Conservation (phyloP, 2,329 filamentous ascomycete genomes). For the Penicillium concentricum region DNA sequence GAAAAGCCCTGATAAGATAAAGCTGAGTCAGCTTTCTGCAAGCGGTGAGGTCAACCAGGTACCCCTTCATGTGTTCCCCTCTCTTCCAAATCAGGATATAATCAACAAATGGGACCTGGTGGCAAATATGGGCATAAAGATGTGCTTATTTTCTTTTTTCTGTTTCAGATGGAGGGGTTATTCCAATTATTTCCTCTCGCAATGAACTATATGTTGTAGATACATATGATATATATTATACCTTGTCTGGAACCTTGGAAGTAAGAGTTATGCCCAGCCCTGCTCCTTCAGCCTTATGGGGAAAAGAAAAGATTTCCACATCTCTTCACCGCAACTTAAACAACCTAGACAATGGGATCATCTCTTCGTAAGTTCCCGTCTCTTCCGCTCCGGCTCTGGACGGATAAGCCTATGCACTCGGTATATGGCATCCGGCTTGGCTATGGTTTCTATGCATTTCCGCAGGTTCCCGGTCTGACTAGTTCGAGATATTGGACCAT, state of each 20-base stretch:
- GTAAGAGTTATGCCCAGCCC: neutral
- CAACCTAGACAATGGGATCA: constrained; percentile 19
- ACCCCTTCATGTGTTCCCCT: neutral
- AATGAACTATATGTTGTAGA: too few species aligned
- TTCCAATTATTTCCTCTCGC: too few species aligned
- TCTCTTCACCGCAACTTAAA: constrained; percentile 7
- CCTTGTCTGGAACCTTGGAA: neutral
- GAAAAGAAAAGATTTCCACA: neutral
- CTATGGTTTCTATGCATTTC: constrained; percentile 21
- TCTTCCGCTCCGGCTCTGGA: constrained; percentile 22
- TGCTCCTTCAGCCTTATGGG: neutral
- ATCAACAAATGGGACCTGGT: neutral
- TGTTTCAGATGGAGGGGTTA: constrained; percentile 1
- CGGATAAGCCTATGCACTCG: constrained; percentile 22
- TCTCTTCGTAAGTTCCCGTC: constrained; percentile 21
- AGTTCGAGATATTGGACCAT: constrained; percentile 6
- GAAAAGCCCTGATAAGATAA: constrained; percentile 14
- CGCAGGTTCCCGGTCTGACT: constrained; percentile 29
- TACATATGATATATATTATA: neutral
- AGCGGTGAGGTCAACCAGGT: neutral
- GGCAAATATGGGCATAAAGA: neutral
- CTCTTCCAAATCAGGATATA: neutral
- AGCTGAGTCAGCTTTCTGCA: constrained; percentile 4
- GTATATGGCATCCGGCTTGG: constrained; percentile 27
- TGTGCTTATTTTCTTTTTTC: neutral